Evolutionary conservation across 148 eudicot genomes (phyloP), one percentile per base, ranked within the genome.

Genomic region (Pouteria glomerata): DNA sequence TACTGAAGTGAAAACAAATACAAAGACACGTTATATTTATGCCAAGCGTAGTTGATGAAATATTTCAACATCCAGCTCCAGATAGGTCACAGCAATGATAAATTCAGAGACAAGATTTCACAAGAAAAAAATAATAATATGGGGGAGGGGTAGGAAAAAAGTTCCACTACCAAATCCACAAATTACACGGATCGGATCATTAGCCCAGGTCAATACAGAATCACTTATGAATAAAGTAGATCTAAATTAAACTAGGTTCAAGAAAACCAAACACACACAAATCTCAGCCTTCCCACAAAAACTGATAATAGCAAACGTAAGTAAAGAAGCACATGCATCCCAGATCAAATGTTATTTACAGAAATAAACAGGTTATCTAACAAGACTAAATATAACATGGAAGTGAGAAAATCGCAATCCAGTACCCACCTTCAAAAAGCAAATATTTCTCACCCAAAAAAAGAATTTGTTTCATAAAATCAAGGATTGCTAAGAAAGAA

Each of bases 291-390:
- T 21, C 12, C 42, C 66, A 42, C 42, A 15, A 62, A 19, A 64
- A n/a, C n/a, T n/a, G n/a, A n/a, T n/a, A n/a, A n/a, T n/a, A 48
- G 0, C 11, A 41, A n/a, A 70, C 21, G 63, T 47, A 27, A 66
- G 47, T 50, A 56, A 30, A 60, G 34, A 52, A 41, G 33, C 23
- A 48, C 63, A 79, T 71, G 74, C 78, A 76, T 21, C 27, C 44
- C 14, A 63, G 37, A 82, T 78, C 69, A 72, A 68, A 63, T 47
- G 21, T 31, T 35, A 69, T 47, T 47, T 19, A 18, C 55, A 74
- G 34, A 57, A 8, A 53, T n/a, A n/a, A n/a, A n/a, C n/a, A n/a
- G n/a, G n/a, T n/a, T n/a, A n/a, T n/a, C n/a, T n/a, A n/a, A n/a
- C n/a, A n/a, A n/a, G n/a, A n/a, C n/a, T n/a, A n/a, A n/a, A n/a